Conservation (phyloP, 2,329 filamentous ascomycete genomes). For the Zasmidium citrigriseum region DNA sequence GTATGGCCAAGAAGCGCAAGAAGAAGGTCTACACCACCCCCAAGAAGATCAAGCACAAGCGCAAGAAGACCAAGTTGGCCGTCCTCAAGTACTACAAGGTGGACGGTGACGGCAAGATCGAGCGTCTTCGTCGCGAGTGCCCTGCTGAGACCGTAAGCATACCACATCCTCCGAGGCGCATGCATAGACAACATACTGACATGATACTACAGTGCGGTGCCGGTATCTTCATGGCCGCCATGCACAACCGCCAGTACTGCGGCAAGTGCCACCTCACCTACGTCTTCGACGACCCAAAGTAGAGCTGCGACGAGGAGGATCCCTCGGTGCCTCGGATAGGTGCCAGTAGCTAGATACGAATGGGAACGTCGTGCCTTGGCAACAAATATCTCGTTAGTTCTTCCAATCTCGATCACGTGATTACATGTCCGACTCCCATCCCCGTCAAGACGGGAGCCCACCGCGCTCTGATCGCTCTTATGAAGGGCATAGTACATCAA, state of each 20-base stretch:
- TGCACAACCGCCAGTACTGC: constrained; percentile 99
- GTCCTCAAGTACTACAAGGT: constrained; percentile 99
- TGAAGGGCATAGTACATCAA: too few relatives aligned
- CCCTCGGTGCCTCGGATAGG: background rate
- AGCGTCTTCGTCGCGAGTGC: constrained; percentile 98
- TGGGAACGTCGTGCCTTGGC: constrained; percentile 4
- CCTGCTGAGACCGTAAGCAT: constrained; percentile 78
- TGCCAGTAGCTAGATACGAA: constrained; percentile 8
- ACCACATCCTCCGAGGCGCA: background rate
- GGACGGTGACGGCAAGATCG: constrained; percentile 98
- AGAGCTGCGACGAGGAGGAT: constrained; percentile 17
- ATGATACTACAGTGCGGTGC: constrained; percentile 77
- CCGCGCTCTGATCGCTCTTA: too few relatives aligned
- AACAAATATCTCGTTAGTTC: too few relatives aligned
- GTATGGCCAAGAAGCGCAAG: constrained; percentile 97
- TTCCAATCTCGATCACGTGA: constrained; percentile 1
- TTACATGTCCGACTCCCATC: too few relatives aligned
- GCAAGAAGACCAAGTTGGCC: constrained; percentile 99
- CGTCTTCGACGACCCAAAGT: constrained; percentile 63
- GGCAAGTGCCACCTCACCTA: constrained; percentile 71
- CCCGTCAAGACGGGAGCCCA: too few relatives aligned
- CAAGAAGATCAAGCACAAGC: constrained; percentile 99
- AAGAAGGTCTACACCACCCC: constrained; percentile 99
- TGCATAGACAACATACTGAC: constrained; percentile 9
- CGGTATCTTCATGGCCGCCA: constrained; percentile 99